Evolutionary conservation across 306 rosid species (phyloP).

Genomic region (Cucurbita ficifolia): DNA sequence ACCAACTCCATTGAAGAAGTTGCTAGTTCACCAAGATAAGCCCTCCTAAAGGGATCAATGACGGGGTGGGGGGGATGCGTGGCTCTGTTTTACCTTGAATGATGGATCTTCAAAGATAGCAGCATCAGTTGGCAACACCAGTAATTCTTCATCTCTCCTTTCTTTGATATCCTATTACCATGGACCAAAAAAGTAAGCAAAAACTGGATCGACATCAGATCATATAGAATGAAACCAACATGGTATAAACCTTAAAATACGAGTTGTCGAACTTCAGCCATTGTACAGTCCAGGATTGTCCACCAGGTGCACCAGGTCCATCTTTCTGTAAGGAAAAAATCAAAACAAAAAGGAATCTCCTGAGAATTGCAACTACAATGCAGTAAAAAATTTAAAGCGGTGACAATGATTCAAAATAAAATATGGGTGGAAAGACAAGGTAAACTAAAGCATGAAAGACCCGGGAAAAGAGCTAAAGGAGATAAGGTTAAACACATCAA

Average conservation of each 20-base stretch:
- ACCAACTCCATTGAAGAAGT: neutral
- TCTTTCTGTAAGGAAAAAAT: constrained; percentile 49
- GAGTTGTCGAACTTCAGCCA: constrained; percentile 97
- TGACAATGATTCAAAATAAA: neutral
- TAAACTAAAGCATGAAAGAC: neutral
- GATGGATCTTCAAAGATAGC: constrained; percentile 82
- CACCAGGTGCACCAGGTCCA: constrained; percentile 98
- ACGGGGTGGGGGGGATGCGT: neutral
- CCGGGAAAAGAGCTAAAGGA: neutral
- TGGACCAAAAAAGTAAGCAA: constrained; percentile 16
- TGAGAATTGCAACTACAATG: neutral
- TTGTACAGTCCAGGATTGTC: constrained; percentile 89
- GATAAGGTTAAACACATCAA: neutral
- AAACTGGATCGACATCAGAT: neutral
- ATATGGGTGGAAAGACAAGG: neutral
- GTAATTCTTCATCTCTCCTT: constrained; percentile 69
- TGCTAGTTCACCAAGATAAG: neutral
- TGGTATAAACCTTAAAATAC: constrained; percentile 64
- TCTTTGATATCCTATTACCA: constrained; percentile 68
- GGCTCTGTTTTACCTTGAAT: constrained; percentile 47
- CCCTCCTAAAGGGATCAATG: neutral
- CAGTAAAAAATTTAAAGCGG: neutral
- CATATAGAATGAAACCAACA: neutral
- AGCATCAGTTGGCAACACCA: constrained; percentile 95
- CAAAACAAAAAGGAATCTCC: neutral